Base-by-base conservation (phyloP, 495 filamentous ascomycete genomes). In the Lineolata rhizophorae region DNA sequence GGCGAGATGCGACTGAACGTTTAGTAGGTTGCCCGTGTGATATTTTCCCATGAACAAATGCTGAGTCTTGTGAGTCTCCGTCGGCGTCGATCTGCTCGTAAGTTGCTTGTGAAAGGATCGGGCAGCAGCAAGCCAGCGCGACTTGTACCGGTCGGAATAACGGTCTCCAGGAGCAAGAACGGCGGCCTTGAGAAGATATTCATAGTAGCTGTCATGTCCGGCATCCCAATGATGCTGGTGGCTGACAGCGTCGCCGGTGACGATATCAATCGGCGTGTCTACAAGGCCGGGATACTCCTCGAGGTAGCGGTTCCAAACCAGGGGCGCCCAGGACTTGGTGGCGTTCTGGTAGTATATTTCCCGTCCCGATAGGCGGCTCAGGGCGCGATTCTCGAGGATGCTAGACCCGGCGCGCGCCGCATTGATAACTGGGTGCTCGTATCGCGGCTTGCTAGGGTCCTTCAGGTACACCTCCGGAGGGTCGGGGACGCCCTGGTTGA, bases 111-210 rank as follows among this genome's bases (percentile, higher is more conserved):
- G 48, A 11, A 48, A 34, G 5, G 45, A 29, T n/a, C 36, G 22
- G 3, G 43, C 42, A 10, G 48, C 39, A 14, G 36, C 16, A 8
- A 42, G 25, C 29, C 42, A 51, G n/a, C 27, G 18, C 3, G 17
- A n/a, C 17, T 32, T 34, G 35, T 48, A 51, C 15, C 19, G 29
- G 1, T 6, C 13, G 5, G 47, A 16, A 28, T 48, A 37, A 6
- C 19, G 37, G 28, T 46, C 41, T 14, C 31, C 25, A 1, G 45
- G 36, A 11, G 43, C 30, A 5, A 51, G 36, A 12, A 51, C 29
- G n/a, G 38, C 33, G 12, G 47, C 40, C 31, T 51, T 51, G 29
- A 51, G 34, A 5, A 51, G 40, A 21, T 43, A 39, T 31, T 48
- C 42, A 28, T 51, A 48, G 43, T 45, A 51, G 12, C 34, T 36